Conservation (phyloP, 2,329 filamentous ascomycete genomes). For the Thielaviopsis euricoi region DNA sequence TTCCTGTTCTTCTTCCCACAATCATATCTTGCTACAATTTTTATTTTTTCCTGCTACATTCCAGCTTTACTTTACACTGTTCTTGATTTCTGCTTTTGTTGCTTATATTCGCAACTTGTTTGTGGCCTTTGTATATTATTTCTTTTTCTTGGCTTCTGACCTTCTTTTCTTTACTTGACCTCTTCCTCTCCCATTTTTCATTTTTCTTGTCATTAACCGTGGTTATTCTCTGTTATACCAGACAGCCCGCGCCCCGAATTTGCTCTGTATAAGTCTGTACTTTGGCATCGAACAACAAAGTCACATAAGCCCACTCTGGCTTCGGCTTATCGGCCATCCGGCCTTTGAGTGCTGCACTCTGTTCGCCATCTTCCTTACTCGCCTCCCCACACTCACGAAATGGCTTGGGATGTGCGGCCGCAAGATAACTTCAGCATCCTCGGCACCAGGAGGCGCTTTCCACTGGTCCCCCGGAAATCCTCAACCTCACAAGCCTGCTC, state of each 20-base stretch:
- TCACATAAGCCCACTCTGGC: not conserved
- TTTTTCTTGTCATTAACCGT: not conserved
- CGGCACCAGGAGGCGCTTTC: conserved; percentile 19
- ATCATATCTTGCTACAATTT: not conserved
- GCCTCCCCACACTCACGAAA: not conserved
- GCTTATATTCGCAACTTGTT: not conserved
- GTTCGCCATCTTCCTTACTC: conserved; percentile 19
- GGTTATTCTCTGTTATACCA: not conserved
- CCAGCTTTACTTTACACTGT: not conserved
- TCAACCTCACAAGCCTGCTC: conserved; percentile 4
- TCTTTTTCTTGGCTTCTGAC: not conserved
- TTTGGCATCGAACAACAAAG: not conserved
- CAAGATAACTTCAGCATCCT: conserved; percentile 12
- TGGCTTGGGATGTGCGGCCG: conserved; percentile 11
- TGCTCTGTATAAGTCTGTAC: not conserved
- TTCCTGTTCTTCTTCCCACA: not conserved
- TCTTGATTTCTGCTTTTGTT: not conserved
- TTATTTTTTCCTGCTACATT: not conserved
- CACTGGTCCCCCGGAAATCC: conserved; percentile 16
- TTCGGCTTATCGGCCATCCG: conserved; percentile 20
- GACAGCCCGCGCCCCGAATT: not conserved
- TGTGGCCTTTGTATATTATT: not conserved
- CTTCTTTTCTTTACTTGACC: not conserved
- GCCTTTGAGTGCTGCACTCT: conserved; percentile 22
- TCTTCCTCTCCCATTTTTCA: not conserved